phyloP scores from a whole-genome alignment of 2,329 filamentous ascomycete genomes.

The Orbilia javanica region DNA sequence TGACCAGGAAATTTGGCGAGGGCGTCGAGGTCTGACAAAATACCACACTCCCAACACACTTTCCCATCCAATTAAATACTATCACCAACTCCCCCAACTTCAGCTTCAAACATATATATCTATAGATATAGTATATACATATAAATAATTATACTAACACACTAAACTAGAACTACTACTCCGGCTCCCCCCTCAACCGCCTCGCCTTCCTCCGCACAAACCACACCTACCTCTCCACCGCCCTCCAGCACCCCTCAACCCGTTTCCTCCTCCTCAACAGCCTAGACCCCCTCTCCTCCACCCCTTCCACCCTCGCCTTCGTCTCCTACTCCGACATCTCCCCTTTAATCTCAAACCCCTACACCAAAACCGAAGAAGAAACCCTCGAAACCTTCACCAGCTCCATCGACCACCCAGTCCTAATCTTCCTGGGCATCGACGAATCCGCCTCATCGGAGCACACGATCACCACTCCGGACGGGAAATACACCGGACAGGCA shows the following conservation, averaged over 20 bases:
- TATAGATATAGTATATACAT: no score
- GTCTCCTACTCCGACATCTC: slow-evolving; percentile 77
- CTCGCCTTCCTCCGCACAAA: slow-evolving; percentile 82
- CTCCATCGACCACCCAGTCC: slow-evolving; percentile 69
- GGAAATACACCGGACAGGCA: slow-evolving; percentile 77
- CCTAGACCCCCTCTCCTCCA: slow-evolving; percentile 78
- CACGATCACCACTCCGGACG: slow-evolving; percentile 38
- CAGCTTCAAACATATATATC: not conserved
- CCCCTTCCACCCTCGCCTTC: slow-evolving; percentile 75
- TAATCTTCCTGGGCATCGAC: slow-evolving; percentile 88
- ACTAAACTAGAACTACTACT: slow-evolving; percentile 77
- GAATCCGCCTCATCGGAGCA: slow-evolving; percentile 69
- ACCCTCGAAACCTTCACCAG: slow-evolving; percentile 81
- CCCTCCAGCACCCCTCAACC: slow-evolving; percentile 75
- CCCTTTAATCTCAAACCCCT: slow-evolving; percentile 80
- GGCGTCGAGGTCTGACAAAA: slow-evolving; percentile 70
- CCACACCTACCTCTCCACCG: slow-evolving; percentile 76
- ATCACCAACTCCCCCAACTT: not conserved
- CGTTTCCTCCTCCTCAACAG: slow-evolving; percentile 83
- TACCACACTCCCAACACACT: slow-evolving; percentile 45
- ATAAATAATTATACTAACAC: no score
- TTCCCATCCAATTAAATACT: not conserved
- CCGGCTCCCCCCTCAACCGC: slow-evolving; percentile 80
- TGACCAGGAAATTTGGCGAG: slow-evolving; percentile 81
- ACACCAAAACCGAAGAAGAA: slow-evolving; percentile 77